Conservation (phyloP, 108 stramenopile species). For the Skeletonema costatum region DNA sequence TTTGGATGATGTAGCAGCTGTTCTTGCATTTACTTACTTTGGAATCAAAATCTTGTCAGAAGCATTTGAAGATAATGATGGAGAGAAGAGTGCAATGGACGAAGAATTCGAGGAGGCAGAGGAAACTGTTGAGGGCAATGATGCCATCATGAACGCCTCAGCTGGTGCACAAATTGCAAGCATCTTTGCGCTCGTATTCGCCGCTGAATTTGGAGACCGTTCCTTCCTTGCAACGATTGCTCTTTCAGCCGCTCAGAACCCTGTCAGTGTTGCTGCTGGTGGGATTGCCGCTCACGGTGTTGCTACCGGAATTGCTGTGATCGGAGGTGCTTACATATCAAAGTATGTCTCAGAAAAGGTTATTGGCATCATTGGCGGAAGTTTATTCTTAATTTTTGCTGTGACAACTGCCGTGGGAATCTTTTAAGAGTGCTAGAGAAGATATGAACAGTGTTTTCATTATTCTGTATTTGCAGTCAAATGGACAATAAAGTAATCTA, state of each 20-base stretch:
- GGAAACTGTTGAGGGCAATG: slow-evolving; percentile 75
- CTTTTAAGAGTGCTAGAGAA: slow-evolving; percentile 47
- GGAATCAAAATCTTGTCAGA: slow-evolving; percentile 95
- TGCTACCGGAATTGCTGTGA: slow-evolving; percentile 90
- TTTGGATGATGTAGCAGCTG: slow-evolving; percentile 91
- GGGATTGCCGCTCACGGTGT: slow-evolving; percentile 93
- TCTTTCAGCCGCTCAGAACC: slow-evolving; percentile 95
- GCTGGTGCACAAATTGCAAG: slow-evolving; percentile 67
- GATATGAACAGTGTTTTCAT: background rate
- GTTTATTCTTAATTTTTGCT: slow-evolving; percentile 92
- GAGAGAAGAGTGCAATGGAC: slow-evolving; percentile 77
- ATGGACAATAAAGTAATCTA: background rate
- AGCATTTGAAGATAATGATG: slow-evolving; percentile 80
- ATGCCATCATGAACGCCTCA: slow-evolving; percentile 46
- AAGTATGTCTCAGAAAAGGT: slow-evolving; percentile 93
- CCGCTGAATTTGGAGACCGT: slow-evolving; percentile 95
- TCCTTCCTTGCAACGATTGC: slow-evolving; percentile 99
- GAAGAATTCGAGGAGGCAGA: slow-evolving; percentile 97
- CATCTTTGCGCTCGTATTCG: slow-evolving; percentile 90
- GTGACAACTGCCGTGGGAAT: slow-evolving; percentile 85
- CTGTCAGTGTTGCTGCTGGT: slow-evolving; percentile 91
- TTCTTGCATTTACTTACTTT: slow-evolving; percentile 96
- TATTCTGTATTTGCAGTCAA: background rate
- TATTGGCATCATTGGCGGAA: slow-evolving; percentile 90
- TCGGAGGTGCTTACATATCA: slow-evolving; percentile 82